A percentile compares a stretch with the other conserved stretches of the same genome.
phyloP scores from a whole-genome alignment of 2,329 filamentous ascomycete genomes.

The Amauroascus verrucosus region DNA sequence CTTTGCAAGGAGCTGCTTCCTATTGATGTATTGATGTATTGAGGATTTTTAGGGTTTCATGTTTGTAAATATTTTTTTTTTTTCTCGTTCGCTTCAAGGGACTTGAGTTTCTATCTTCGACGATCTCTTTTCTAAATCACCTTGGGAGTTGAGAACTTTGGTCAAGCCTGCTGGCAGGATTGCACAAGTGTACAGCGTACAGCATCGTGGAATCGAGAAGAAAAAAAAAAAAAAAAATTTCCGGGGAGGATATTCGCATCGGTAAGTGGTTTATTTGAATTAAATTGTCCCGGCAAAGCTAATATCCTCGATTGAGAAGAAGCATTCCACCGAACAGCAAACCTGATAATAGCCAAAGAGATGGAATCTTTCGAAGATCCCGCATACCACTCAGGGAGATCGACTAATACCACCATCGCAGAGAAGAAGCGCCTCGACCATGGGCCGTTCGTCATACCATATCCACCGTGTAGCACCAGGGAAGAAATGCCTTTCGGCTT shows the following conservation, averaged over 20 bases:
- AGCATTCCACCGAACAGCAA: not conserved
- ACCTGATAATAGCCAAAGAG: not conserved
- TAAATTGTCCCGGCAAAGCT: not conserved
- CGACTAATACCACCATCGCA: not conserved
- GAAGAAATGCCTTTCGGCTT: conserved; percentile 1
- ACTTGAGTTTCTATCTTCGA: too few species aligned
- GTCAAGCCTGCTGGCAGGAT: not conserved
- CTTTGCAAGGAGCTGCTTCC: too few species aligned
- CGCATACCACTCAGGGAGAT: conserved; percentile 2
- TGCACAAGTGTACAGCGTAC: too few species aligned
- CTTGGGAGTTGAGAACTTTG: too few species aligned
- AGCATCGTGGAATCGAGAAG: not conserved
- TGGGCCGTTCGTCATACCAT: conserved; percentile 2
- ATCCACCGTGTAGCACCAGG: not conserved
- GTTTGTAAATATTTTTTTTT: too few species aligned
- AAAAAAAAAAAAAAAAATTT: not conserved
- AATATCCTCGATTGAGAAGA: not conserved
- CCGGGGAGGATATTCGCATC: not conserved
- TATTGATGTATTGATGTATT: too few species aligned
- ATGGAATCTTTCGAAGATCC: not conserved
- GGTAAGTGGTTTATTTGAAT: not conserved
- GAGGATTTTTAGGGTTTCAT: too few species aligned
- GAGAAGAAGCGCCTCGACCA: not conserved
- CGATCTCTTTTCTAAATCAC: too few species aligned
- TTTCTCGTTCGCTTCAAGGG: too few species aligned